Conservation (phyloP, 345 rosid species). For the Rhizophora apiculata region DNA sequence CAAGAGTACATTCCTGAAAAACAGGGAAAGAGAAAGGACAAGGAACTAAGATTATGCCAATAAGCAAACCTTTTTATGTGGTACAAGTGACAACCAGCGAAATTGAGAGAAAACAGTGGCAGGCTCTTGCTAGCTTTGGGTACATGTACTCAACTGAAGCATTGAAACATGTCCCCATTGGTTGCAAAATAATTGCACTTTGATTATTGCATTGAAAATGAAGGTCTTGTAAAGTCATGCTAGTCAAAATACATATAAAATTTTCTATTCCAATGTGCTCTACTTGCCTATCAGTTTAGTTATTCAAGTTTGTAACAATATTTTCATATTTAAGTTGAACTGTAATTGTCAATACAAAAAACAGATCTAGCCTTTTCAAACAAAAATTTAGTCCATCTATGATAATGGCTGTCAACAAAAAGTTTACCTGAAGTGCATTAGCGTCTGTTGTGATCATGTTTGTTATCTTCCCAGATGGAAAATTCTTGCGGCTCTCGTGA, state of each 20-base stretch:
- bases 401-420: neutral
- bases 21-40: neutral
- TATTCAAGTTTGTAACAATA: no score
- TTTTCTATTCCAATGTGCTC: no score
- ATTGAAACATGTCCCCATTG: no score
- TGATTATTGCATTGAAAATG: no score
- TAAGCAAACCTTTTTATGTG: neutral
- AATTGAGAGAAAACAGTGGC: neutral
- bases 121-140: no score
- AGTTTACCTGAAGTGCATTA: slow-evolving; percentile 31
- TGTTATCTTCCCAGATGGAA: slow-evolving; percentile 29
- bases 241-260: no score
- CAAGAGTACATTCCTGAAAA: neutral
- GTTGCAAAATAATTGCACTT: no score
- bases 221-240: no score
- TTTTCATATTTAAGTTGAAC: no score
- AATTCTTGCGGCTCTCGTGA: slow-evolving; percentile 27
- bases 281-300: no score
- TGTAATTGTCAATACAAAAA: neutral
- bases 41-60: neutral
- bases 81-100: neutral
- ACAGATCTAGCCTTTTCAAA: neutral
- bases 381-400: neutral
- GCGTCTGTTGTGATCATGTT: slow-evolving; percentile 38
- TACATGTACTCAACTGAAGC: no score